Base-by-base conservation (phyloP, 495 filamentous ascomycete species). In the Penicillium goetzii region DNA sequence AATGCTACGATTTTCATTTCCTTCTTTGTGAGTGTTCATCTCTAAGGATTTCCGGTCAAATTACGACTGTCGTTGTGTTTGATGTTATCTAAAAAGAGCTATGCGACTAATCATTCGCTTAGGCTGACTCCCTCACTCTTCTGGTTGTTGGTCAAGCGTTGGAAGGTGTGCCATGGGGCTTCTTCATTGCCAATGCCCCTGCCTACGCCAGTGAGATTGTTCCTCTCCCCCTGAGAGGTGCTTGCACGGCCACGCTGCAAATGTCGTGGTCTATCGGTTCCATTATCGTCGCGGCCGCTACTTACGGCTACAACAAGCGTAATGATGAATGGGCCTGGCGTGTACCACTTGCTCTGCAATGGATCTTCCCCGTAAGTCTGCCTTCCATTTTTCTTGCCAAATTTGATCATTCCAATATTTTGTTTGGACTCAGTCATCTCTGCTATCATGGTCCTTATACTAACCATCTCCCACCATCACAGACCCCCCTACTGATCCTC, bases 151-250 rank as follows among this genome's bases (percentile, higher is more conserved):
- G 85, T 9, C 88, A 90, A 73, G 88, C 89, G 36, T 75, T 92
- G 15, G 88, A 88, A 65, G 89, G 89, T 64, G 85, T 91, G 58
- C 85, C 86, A 51, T 91, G 88, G 88, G 89, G 89, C 50, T 83
- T 92, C 61, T 90, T 90, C 74, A 88, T 90, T 72, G 90, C 89
- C 10, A 79, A 88, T 26, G 86, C 87, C 30, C 87, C 88, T 69
- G 89, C 88, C 10, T 92, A 91, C 68, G 88, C 88, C 49, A 85
- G 85, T 61, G 89, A 92, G 69, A 86, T 91, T 57, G 86, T 83
- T 59, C 89, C 89, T 3, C 78, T 89, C 1, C 78, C 81, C 26
- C 81, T 92, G 49, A 78, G 89, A 51, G 83, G 84, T 43, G 89
- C 88, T 62, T 70, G 88, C 34, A 91, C 89, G 0, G 87, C 86